phyloP scores from a whole-genome alignment of 2,329 filamentous ascomycete species.

The Cytospora leucostoma region DNA sequence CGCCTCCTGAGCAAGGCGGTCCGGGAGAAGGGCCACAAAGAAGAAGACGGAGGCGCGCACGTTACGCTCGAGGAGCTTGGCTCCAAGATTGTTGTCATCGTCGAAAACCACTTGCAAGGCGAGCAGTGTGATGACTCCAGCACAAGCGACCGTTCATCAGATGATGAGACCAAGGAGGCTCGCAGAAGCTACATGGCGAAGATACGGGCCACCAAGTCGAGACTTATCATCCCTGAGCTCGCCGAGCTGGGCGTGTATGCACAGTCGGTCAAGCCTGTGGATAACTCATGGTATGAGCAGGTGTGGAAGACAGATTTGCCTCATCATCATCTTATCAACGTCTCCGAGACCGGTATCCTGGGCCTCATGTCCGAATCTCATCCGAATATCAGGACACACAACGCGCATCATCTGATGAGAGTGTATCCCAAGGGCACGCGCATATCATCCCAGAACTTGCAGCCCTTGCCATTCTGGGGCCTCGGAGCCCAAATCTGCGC shows the following conservation, averaged over 20 bases:
- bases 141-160: slow-evolving; percentile 35
- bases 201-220: slow-evolving; percentile 47
- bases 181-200: slow-evolving; percentile 55
- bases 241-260: slow-evolving; percentile 68
- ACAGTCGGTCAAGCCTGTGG: slow-evolving; percentile 66
- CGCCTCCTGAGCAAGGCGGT: slow-evolving; percentile 60
- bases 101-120: slow-evolving; percentile 63
- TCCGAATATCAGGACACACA: slow-evolving; percentile 58
- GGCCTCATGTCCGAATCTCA: slow-evolving; percentile 50
- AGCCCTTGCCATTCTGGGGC: slow-evolving; percentile 65
- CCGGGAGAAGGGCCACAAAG: slow-evolving; percentile 55
- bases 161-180: slow-evolving; percentile 48
- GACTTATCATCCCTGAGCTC: slow-evolving; percentile 63
- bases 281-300: slow-evolving; percentile 65
- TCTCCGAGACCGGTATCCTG: slow-evolving; percentile 63
- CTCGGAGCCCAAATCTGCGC: slow-evolving; percentile 70
- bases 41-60: slow-evolving; percentile 57
- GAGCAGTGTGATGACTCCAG: slow-evolving; percentile 45
- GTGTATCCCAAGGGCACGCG: slow-evolving; percentile 70
- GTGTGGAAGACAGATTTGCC: slow-evolving; percentile 55
- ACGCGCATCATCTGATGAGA: slow-evolving; percentile 67
- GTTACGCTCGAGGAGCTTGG: slow-evolving; percentile 61
- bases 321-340: slow-evolving; percentile 68
- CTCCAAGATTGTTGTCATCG: slow-evolving; percentile 65
- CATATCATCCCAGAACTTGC: slow-evolving; percentile 66